Base-by-base conservation (phyloP, 768 basidiomycete genomes). In the Panus rudis region DNA sequence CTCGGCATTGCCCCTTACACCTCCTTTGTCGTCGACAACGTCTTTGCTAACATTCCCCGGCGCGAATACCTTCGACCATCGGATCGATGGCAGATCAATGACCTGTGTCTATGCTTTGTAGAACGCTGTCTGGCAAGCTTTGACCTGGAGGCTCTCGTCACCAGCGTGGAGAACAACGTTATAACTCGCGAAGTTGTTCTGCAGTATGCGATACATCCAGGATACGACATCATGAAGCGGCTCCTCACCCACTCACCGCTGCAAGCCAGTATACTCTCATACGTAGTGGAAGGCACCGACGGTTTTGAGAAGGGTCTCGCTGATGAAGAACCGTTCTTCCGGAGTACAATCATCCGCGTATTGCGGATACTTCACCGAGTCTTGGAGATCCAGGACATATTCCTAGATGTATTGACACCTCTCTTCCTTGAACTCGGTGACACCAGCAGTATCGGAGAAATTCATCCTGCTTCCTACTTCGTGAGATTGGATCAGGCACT, bases 1-100 rank as follows among this genome's bases (percentile, higher is more conserved):
- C 81, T 85, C 1, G 92, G 92, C 1, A 78, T 93, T 42, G 78
- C 70, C 0, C 90, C 92, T 0, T 94, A 87, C 62, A 71, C 81
- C 10, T 67, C 74, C n/a, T 97, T 94, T 57, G 84, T 93, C 42
- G 65, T 94, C 47, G 92, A 97, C 53, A 87, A 85, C 37, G 88
- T 98, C 3, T 86, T 97, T 50, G 73, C 82, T 24, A 80, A 82
- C 40, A 81, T 89, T 32, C 71, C 79, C 12, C 73, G 69, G 40
- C 73, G 92, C 34, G 90, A 87, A 47, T 97, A 85, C 55, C 67
- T 75, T 3, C 73, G 73, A 24, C 78, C 78, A 10, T 78, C 78
- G 11, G 91, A 97, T 55, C 66, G 84, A 47, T 97, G 91, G 92
- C 72, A 79, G 53, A 81, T 87, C 59, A 86, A 92, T 42, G 91